These are phyloP conservation scores for Lasiodiplodia citricola DNA, from an alignment of 2,329 filamentous ascomycete species.

Conservation along the genomic window DNA sequence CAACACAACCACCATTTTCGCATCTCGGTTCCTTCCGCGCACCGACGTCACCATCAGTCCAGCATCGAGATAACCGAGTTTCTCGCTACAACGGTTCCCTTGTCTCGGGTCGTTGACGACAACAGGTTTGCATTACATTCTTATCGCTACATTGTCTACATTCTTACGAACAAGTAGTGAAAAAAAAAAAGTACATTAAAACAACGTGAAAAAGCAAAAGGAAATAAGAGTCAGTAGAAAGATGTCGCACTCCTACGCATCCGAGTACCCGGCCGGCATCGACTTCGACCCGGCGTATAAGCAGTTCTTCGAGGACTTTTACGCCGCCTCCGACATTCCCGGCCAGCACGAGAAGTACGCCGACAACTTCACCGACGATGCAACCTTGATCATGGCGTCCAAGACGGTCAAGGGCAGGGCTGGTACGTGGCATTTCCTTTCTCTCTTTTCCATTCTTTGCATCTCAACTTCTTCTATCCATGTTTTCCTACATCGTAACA, in stretches of 20 bases:
- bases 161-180: not conserved
- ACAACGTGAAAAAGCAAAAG: not conserved
- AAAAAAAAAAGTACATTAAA: not conserved
- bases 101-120: not conserved
- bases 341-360: conserved; percentile 57
- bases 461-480: not conserved
- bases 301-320: conserved; percentile 54
- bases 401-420: conserved; percentile 52
- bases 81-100: not conserved
- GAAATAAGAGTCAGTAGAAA: not conserved
- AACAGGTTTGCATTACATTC: not conserved
- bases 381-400: conserved; percentile 58
- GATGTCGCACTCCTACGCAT: conserved; percentile 35
- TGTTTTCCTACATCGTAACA: not conserved
- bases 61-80: not conserved
- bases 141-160: not conserved
- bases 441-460: not conserved
- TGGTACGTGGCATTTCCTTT: conserved; percentile 49
- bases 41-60: not conserved
- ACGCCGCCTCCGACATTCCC: conserved; percentile 53
- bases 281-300: conserved; percentile 49
- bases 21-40: no score
- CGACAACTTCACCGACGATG: conserved; percentile 54
- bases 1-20: no score
- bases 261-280: conserved; percentile 39